Evolutionary conservation across 305 asterid genomes (phyloP).

Genomic region (Solanum hybrid): DNA sequence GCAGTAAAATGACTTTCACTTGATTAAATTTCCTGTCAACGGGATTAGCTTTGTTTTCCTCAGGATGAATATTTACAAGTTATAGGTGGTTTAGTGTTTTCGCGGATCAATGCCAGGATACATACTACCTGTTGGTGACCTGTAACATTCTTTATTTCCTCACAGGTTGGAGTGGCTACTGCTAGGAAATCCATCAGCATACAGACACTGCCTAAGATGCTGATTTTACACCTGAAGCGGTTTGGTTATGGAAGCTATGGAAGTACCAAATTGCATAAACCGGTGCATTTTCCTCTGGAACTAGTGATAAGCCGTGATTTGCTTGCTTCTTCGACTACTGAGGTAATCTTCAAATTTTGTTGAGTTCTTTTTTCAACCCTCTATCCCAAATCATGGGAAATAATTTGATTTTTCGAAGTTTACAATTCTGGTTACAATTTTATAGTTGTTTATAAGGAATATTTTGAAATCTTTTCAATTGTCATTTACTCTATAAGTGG

Average conservation of each 20-base stretch:
- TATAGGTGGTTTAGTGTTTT: background rate
- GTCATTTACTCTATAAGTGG: background rate
- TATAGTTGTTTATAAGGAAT: background rate
- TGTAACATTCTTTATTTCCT: background rate
- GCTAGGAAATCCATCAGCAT: conserved; percentile 68
- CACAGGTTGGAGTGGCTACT: conserved; percentile 64
- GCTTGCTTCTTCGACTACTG: conserved; percentile 52
- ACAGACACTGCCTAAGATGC: conserved; percentile 66
- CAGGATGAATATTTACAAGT: background rate
- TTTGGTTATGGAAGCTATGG: conserved; percentile 64
- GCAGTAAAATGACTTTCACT: background rate
- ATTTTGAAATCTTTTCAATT: background rate
- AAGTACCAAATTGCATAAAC: conserved; percentile 76
- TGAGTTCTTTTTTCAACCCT: background rate
- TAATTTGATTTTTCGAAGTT: background rate
- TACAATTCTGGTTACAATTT: background rate
- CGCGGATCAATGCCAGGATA: background rate
- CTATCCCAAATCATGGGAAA: background rate
- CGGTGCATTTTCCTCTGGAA: conserved; percentile 67
- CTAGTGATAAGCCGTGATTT: conserved; percentile 69
- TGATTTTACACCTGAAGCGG: conserved; percentile 85
- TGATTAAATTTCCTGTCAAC: background rate
- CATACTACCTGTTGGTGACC: background rate
- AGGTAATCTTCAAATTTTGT: conserved; percentile 38
- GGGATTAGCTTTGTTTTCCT: background rate